Evolutionary conservation across 1,139 yeast genomes (phyloP).

Genomic region (Geotrichum bryndzae): DNA sequence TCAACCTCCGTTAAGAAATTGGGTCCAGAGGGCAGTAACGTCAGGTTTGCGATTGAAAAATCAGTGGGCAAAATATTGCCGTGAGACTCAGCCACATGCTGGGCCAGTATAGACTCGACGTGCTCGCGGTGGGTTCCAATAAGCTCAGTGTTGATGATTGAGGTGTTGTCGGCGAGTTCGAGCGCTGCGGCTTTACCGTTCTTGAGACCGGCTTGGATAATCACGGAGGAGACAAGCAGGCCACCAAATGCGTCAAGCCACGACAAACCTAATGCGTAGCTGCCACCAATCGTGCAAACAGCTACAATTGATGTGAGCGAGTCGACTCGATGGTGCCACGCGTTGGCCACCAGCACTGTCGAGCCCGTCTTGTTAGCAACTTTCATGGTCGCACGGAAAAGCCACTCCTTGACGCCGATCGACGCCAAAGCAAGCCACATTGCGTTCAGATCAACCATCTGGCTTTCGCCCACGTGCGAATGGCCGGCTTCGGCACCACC

Average conservation of each 20-base stretch:
- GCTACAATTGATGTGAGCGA: conserved; percentile 90
- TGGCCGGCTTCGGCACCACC: conserved; percentile 34
- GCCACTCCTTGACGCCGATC: conserved; percentile 77
- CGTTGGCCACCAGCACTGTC: conserved; percentile 88
- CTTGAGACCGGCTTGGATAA: conserved; percentile 76
- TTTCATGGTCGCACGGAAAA: conserved; percentile 72
- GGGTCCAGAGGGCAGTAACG: conserved; percentile 68
- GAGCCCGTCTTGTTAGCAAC: conserved; percentile 75
- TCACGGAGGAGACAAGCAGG: conserved; percentile 68
- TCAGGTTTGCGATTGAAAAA: conserved; percentile 41
- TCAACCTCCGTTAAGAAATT: conserved; percentile 32
- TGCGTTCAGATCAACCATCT: conserved; percentile 73
- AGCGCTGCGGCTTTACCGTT: conserved; percentile 64
- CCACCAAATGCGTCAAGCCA: conserved; percentile 95
- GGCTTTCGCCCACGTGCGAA: conserved; percentile 32
- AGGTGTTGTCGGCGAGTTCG: conserved; percentile 62
- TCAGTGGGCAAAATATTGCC: conserved; percentile 4
- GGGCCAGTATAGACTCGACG: conserved; percentile 19
- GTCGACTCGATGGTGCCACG: conserved; percentile 99
- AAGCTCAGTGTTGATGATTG: conserved; percentile 20
- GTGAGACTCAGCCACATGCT: conserved; percentile 2
- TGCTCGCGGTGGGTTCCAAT: conserved; percentile 21
- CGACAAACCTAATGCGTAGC: conserved; percentile 65
- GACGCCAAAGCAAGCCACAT: conserved; percentile 95
- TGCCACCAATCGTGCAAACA: conserved; percentile 77